These are phyloP conservation scores for Prunus yedoensis DNA, from an alignment of 331 rosid genomes.

Conservation along the genomic window DNA sequence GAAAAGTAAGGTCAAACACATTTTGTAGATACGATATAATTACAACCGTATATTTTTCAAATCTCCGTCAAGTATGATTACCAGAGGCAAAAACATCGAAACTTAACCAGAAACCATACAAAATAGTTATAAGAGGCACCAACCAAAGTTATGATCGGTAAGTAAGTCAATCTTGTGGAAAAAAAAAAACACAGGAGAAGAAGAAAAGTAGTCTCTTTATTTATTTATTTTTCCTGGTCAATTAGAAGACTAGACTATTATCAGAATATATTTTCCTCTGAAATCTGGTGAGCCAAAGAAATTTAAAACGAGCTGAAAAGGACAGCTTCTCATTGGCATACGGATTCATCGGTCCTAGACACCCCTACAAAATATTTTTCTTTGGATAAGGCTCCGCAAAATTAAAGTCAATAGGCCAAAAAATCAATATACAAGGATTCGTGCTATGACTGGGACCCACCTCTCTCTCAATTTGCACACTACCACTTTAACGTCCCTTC, in stretches of 20 bases:
- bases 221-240: background rate
- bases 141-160: background rate
- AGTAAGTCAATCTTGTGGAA: background rate
- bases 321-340: background rate
- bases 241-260: background rate
- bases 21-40: too few relatives aligned
- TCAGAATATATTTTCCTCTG: background rate
- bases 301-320: background rate
- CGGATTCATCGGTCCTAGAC: slow-evolving; percentile 40
- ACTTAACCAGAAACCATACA: too few relatives aligned
- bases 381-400: slow-evolving; percentile 38
- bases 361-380: background rate
- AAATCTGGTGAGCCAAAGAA: background rate
- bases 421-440: too few relatives aligned
- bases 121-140: too few relatives aligned
- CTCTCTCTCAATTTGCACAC: slow-evolving; percentile 7
- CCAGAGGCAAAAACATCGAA: too few relatives aligned
- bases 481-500: slow-evolving; percentile 12
- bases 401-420: slow-evolving; percentile 23
- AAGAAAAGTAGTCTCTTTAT: background rate
- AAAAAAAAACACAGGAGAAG: too few relatives aligned
- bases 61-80: too few relatives aligned
- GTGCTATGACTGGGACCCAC: slow-evolving; percentile 6
- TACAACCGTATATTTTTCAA: too few relatives aligned
- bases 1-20: too few relatives aligned